Base-by-base conservation (phyloP, 1,284 basidiomycete species). In the Leucoagaricus sp. region DNA sequence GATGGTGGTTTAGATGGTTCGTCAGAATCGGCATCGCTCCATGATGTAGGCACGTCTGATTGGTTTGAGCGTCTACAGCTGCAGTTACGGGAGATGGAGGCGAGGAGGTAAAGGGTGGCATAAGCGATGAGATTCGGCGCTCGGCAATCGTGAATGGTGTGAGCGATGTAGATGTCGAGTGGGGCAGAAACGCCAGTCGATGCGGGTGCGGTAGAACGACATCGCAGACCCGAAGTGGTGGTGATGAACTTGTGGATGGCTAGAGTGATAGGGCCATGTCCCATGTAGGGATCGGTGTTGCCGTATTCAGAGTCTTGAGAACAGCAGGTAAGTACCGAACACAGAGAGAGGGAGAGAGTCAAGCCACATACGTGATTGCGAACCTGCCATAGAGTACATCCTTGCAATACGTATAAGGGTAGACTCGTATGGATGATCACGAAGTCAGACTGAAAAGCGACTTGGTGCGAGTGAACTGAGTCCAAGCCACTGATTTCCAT, bases 161-260 rank as follows among this genome's bases (percentile, higher is more conserved):
- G 49, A 13, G 44, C 42, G 4, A 44, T 38, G 4, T 40, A 26
- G 10, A 40, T 10, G 33, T 49, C 48, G 10, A 49, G 23, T 13
- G 48, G 19, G 5, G 13, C 13, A 21, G 15, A 1, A 31, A 17
- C 5, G 7, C 19, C 21, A 6, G 10, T 1, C 7, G n/a, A 3
- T n/a, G 19, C 15, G 8, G 17, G n/a, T n/a, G 7, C n/a, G 19
- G 26, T n/a, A 15, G 34, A 49, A 40, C 15, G 25, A n/a, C 23
- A 46, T 15, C 31, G n/a, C 7, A 41, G 49, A 25, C 7, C 7
- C 19, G 36, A 15, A 38, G 19, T 26, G 31, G 6, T 40, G 7
- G 26, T 49, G 53, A 55, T 55, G 45, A 48, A 48, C 33, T 26
- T 33, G 13, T 44, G 31, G 33, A 48, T 28, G n/a, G 8, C 25